phyloP scores from a whole-genome alignment of 331 rosid species.

The Quercus tomentella region DNA sequence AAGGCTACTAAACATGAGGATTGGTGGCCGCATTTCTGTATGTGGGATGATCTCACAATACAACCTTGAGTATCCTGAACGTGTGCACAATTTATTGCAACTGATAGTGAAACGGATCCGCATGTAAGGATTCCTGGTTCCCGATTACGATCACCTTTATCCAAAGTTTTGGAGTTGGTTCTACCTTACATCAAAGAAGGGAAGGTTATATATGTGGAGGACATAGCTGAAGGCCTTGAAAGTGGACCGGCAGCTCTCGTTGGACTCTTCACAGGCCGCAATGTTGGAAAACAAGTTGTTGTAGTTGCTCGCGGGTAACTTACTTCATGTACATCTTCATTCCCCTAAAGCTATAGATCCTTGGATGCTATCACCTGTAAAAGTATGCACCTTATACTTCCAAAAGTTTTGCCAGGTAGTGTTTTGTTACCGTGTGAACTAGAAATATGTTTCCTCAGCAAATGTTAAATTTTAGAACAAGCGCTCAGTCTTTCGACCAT shows the following conservation, averaged over 20 bases:
- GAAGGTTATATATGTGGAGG: conserved; percentile 4
- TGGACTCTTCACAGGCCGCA: background rate
- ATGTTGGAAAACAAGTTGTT: conserved; percentile 10
- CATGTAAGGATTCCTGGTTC: background rate
- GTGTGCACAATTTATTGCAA: too few relatives aligned
- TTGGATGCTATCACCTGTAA: background rate
- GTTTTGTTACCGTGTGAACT: too few relatives aligned
- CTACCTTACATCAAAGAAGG: conserved; percentile 5
- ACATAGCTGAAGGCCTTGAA: conserved; percentile 14
- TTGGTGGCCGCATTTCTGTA: too few relatives aligned
- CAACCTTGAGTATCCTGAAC: too few relatives aligned
- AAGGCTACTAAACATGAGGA: conserved; percentile 13
- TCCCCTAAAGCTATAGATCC: background rate
- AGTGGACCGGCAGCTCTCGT: conserved; percentile 6
- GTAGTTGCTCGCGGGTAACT: background rate
- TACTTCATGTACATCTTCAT: background rate
- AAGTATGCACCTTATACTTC: background rate
- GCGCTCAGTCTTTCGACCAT: too few relatives aligned
- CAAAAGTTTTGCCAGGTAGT: too few relatives aligned
- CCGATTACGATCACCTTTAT: background rate
- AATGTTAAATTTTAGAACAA: too few relatives aligned
- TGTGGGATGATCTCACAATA: too few relatives aligned
- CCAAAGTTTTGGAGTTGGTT: background rate
- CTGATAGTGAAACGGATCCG: too few relatives aligned
- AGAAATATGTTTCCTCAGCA: too few relatives aligned